Conservation (phyloP, 495 filamentous ascomycete species). For the Saxophila tyrrhenica region DNA sequence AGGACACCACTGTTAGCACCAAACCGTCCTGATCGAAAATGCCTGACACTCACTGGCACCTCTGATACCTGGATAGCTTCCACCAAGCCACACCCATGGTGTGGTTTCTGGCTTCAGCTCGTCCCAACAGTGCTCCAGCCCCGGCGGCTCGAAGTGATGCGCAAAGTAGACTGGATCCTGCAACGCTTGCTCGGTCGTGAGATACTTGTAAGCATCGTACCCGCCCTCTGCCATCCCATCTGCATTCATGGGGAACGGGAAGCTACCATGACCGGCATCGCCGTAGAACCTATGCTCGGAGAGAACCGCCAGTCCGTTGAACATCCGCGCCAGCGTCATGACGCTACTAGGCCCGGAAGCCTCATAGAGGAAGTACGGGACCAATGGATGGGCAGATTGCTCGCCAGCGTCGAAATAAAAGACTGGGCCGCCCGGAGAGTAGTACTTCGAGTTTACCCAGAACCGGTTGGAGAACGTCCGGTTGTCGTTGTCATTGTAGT, state of each 20-base stretch:
- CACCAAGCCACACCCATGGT: constrained; percentile 51
- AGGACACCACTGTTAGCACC: neutral
- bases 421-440: constrained; percentile 1
- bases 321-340: neutral
- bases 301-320: constrained; percentile 4
- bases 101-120: constrained; percentile 18
- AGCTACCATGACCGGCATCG: neutral
- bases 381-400: constrained; percentile 8
- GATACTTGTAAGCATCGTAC: constrained; percentile 12
- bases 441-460: constrained; percentile 7
- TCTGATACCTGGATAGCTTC: constrained; percentile 42
- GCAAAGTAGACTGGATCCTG: constrained; percentile 15
- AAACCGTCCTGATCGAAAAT: neutral
- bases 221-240: constrained; percentile 6
- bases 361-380: constrained; percentile 13
- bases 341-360: constrained; percentile 5
- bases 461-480: constrained; percentile 7
- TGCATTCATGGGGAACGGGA: constrained; percentile 4
- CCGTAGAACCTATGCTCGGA: constrained; percentile 12
- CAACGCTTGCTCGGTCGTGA: constrained; percentile 11
- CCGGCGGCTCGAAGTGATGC: constrained; percentile 7
- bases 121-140: constrained; percentile 4
- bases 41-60: neutral
- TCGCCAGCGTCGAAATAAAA: constrained; percentile 12
- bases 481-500: constrained; percentile 8